Conservation (phyloP, 805 yeast species). For the Zygosaccharomyces pseudorouxii region DNA sequence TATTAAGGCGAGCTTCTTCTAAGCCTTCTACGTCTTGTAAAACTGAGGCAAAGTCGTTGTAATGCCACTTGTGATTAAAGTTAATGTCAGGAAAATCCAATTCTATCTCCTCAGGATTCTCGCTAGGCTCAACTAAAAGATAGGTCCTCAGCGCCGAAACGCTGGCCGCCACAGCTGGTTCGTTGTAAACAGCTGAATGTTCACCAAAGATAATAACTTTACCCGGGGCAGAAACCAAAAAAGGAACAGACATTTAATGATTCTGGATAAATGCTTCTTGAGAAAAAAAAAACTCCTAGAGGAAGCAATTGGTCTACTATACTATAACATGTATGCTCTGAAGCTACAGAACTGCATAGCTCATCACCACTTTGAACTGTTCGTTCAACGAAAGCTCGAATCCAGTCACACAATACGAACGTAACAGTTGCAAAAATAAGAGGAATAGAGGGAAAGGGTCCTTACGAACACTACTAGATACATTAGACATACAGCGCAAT, state of each 20-base stretch:
- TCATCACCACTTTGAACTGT: neutral
- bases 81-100: constrained; percentile 83
- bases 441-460: neutral
- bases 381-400: neutral
- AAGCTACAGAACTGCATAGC: neutral
- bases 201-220: constrained; percentile 95
- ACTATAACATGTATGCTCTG: neutral
- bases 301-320: neutral
- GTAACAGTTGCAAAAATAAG: neutral
- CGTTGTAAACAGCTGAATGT: constrained; percentile 90
- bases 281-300: neutral
- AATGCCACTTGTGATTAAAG: constrained; percentile 59
- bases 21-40: constrained; percentile 18
- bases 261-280: neutral
- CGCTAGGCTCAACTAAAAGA: constrained; percentile 50
- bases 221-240: constrained; percentile 90
- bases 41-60: constrained; percentile 14
- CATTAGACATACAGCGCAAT: too few relatives aligned
- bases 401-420: neutral
- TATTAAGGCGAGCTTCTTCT: constrained; percentile 29
- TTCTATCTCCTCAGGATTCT: constrained; percentile 42
- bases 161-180: constrained; percentile 96
- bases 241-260: constrained; percentile 40
- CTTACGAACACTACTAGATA: neutral
- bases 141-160: constrained; percentile 75